phyloP scores from a whole-genome alignment of 768 basidiomycete genomes.

The Termitomyces sp. region DNA sequence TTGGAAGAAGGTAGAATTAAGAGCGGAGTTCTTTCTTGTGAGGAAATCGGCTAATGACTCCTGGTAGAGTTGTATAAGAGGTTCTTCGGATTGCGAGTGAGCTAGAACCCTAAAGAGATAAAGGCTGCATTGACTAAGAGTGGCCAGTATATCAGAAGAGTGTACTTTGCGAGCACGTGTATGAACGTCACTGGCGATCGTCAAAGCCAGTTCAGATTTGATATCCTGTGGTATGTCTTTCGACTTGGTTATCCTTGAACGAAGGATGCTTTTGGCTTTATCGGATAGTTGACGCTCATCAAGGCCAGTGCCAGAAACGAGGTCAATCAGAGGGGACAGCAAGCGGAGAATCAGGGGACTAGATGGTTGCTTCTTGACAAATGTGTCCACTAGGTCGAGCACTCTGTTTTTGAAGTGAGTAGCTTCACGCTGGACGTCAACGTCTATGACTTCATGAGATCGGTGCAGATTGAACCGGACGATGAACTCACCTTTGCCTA shows the following conservation, averaged over 20 bases:
- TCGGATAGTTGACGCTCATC: slow-evolving; percentile 88
- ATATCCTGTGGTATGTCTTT: slow-evolving; percentile 57
- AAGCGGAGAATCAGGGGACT: slow-evolving; percentile 63
- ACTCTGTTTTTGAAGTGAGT: slow-evolving; percentile 96
- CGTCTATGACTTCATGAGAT: slow-evolving; percentile 29
- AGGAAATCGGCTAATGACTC: slow-evolving; percentile 71
- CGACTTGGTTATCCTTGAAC: slow-evolving; percentile 64
- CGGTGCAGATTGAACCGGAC: neutral
- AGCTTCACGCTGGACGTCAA: slow-evolving; percentile 79
- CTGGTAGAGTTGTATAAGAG: slow-evolving; percentile 51
- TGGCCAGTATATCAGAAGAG: slow-evolving; percentile 54
- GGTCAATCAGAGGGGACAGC: slow-evolving; percentile 71
- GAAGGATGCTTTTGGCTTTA: slow-evolving; percentile 80
- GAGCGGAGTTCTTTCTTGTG: slow-evolving; percentile 72
- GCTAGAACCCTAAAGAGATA: slow-evolving; percentile 56
- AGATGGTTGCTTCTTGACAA: slow-evolving; percentile 71
- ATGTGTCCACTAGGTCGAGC: slow-evolving; percentile 89
- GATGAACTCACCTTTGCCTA: slow-evolving; percentile 53
- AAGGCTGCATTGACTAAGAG: slow-evolving; percentile 64
- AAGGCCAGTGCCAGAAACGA: slow-evolving; percentile 56
- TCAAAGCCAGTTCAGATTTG: slow-evolving; percentile 36
- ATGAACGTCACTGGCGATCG: slow-evolving; percentile 62
- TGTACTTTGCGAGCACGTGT: slow-evolving; percentile 61
- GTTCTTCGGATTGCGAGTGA: slow-evolving; percentile 34
- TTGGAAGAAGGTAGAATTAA: slow-evolving; percentile 71